Evolutionary conservation across 148 eudicot species (phyloP).

Genomic region (Vaccinium macrocarpon): DNA sequence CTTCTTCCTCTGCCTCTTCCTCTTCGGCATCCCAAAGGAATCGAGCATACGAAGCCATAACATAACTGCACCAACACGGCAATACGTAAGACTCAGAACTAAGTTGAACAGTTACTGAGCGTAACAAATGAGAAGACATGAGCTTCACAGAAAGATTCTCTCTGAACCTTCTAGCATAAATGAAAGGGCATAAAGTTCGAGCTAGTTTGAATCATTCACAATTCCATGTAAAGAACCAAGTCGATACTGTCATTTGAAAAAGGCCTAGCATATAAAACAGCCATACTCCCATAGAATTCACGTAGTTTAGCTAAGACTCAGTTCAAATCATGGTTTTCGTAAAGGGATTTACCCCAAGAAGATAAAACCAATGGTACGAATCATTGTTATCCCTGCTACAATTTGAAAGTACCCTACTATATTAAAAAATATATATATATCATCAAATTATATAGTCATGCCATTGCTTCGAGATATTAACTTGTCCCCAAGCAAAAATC

Average conservation of each 20-base stretch:
- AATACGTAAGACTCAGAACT: background rate
- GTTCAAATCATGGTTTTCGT: background rate
- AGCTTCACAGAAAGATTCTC: background rate
- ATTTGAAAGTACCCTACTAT: too few species aligned
- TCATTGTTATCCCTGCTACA: too few species aligned
- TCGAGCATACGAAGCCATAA: slow-evolving; percentile 54
- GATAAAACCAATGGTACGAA: background rate
- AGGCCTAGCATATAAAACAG: too few species aligned
- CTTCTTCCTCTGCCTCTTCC: slow-evolving; percentile 38
- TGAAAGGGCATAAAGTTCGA: background rate
- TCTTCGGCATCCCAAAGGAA: slow-evolving; percentile 60
- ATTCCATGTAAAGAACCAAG: background rate
- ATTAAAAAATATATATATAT: too few species aligned
- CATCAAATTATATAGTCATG: too few species aligned
- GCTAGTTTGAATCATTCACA: background rate
- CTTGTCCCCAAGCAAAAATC: too few species aligned
- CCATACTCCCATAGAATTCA: background rate
- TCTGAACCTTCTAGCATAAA: background rate
- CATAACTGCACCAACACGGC: slow-evolving; percentile 35
- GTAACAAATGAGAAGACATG: background rate
- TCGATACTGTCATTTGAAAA: too few species aligned
- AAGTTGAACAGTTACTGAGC: background rate
- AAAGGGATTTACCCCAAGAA: background rate
- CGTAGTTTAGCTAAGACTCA: background rate
- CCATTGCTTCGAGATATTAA: too few species aligned